Conservation (phyloP, 805 yeast genomes). For the Wickerhamiella siamensis region DNA sequence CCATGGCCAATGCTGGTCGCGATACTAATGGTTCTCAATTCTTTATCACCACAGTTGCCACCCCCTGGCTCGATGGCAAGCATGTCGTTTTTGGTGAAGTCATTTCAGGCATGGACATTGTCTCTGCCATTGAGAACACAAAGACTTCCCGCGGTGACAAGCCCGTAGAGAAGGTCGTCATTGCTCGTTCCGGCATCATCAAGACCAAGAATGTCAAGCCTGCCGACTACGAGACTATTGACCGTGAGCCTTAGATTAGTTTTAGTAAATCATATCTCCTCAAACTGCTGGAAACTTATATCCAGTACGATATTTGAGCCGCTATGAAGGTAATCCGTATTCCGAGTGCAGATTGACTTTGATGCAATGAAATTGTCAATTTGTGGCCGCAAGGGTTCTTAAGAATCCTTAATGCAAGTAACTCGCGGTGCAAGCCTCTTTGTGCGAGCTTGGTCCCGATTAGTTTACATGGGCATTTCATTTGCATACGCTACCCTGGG, state of each 20-base stretch:
- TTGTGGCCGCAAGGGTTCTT: too few species aligned
- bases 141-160: slow-evolving; percentile 57
- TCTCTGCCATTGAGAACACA: slow-evolving; percentile 56
- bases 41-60: slow-evolving; percentile 82
- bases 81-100: slow-evolving; percentile 98
- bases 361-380: too few species aligned
- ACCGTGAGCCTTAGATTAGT: slow-evolving; percentile 2
- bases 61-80: slow-evolving; percentile 83
- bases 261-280: too few species aligned
- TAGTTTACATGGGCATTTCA: too few species aligned
- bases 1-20: slow-evolving; percentile 67
- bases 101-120: slow-evolving; percentile 65
- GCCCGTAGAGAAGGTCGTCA: slow-evolving; percentile 52
- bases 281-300: too few species aligned
- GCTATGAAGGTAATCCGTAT: too few species aligned
- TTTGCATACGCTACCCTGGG: too few species aligned
- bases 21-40: slow-evolving; percentile 81
- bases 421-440: too few species aligned
- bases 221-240: slow-evolving; percentile 10
- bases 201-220: slow-evolving; percentile 11
- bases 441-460: too few species aligned
- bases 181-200: slow-evolving; percentile 60
- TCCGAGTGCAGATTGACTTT: too few species aligned
- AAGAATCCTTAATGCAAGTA: too few species aligned
- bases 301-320: too few species aligned